Base-by-base conservation (phyloP, 768 basidiomycete genomes). In the Phlebiopsis gigantea region DNA sequence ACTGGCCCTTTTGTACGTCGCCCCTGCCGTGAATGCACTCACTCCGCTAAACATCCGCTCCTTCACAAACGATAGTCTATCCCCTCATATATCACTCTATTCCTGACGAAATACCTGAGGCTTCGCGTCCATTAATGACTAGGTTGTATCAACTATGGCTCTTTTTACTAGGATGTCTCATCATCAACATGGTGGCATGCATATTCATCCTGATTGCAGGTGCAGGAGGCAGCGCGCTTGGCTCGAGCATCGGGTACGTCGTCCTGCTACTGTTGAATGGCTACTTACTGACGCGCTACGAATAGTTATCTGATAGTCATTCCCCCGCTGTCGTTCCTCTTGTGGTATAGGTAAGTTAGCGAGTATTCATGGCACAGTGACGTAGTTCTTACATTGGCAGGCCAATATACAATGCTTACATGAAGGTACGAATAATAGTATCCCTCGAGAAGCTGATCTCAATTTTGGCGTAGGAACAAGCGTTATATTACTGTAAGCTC, bases 41-140 rank as follows among this genome's bases (percentile, higher is more conserved):
- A 44, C 29, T 30, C 45, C 39, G 6, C 42, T 53, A 29, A 55
- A 55, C 30, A 14, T 19, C 50, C 34, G n/a, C 8, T 30, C 31
- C 15, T 21, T 21, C 47, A 14, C 29, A 5, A 10, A 19, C 7
- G 19, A 41, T 71, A 96, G 93, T 93, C 77, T 94, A 85, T 68
- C 96, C 96, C 47, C 75, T 99, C 64, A 87, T 99, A 68, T 97
- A 85, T 76, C 97, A 99, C 72, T 88, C 92, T 56, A 96, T 98
- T 66, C 68, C 78, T 65, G 90, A 90, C 57, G 93, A 94, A 72
- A 94, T 98, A 55, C 93, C 93, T 14, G 84, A 90, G 59, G 79
- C 80, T 0, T 89, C 88, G 56, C 84, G 83, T 60, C 77, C 83
- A 4, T 81, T 93, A 59, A 87, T 98, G 62, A 88, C 86, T 47